Base-by-base conservation (phyloP, 1,284 basidiomycete species). In the Ustilago trichophora region DNA sequence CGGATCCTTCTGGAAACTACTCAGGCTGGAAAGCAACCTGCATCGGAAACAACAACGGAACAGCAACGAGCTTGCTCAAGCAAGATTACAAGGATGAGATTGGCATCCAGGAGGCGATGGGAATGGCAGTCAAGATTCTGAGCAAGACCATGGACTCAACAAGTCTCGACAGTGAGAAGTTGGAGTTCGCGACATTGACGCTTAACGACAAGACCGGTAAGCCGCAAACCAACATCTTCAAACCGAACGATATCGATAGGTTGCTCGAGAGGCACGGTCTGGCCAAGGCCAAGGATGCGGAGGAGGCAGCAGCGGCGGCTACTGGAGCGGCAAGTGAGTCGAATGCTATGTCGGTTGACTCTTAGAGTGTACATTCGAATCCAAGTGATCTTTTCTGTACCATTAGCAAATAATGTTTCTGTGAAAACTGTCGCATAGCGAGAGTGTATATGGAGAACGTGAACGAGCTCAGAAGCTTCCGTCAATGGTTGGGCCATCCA, bases 141-240 rank as follows among this genome's bases (percentile, higher is more conserved):
- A 94, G 93, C 86, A 98, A 98, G 87, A 98, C 95, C 41, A 97
- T 98, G 94, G 95, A 99, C 82, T 93, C 92, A 69, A 98, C 95
- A 25, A 94, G 92, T 46, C 83, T 99, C 64, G 91, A 93, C 38
- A 75, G 75, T 45, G 78, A 80, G 32, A 78, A 79, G 66, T 51
- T 98, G 77, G 96, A 98, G 83, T 94, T 98, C 77, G 92, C 95
- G 9, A 93, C 93, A 3, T 85, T 98, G 80, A 93, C 91, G 2
- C 85, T 96, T 12, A 91, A 94, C 80, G 85, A 89, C 7, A 84
- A 83, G 32, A 88, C 88, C 41, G 90, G 92, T 77, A 84, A 89
- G 79, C 93, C 93, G 1, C 88, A 89, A 77, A 91, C 92, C 35
- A 95, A 93, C 86, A 94, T 98, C 78, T 97, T 92, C 84, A 87